A percentile compares a stretch with the other conserved stretches of the same genome.
These are phyloP conservation scores for Ganoderma resinaceum DNA, from an alignment of 1,284 basidiomycete species.

Conservation along the genomic window DNA sequence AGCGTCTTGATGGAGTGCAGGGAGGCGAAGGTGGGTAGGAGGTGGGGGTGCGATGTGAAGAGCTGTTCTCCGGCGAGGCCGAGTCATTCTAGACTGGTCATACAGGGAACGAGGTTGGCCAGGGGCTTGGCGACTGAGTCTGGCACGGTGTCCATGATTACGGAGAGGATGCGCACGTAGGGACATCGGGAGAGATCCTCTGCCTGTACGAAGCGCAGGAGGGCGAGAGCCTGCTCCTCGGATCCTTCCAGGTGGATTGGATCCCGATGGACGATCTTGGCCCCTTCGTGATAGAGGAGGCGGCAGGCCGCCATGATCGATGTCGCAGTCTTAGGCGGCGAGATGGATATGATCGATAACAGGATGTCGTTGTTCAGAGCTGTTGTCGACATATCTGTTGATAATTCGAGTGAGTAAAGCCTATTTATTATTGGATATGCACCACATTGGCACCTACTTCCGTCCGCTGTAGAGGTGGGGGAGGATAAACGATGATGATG, in stretches of 20 bases:
- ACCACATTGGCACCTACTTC: background rate
- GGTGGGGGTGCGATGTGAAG: background rate
- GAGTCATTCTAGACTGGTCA: background rate
- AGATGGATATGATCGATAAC: background rate
- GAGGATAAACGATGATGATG: background rate
- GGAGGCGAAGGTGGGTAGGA: background rate
- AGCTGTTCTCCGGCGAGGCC: background rate
- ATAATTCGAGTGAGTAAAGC: background rate
- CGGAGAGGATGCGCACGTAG: background rate
- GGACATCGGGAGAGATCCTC: background rate
- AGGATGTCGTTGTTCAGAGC: background rate
- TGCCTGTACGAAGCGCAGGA: background rate
- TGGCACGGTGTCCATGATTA: background rate
- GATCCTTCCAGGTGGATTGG: background rate
- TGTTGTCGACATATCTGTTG: conserved; percentile 13
- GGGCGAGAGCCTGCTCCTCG: background rate
- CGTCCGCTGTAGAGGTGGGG: background rate
- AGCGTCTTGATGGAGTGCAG: background rate
- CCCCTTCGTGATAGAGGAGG: conserved; percentile 3
- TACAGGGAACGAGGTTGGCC: background rate
- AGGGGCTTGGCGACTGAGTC: background rate
- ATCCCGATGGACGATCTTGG: background rate
- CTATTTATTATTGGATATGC: background rate
- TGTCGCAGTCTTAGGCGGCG: background rate
- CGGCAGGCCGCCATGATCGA: conserved; percentile 1